Evolutionary conservation across 345 rosid species (phyloP).

Genomic region (Brassica rapa): DNA sequence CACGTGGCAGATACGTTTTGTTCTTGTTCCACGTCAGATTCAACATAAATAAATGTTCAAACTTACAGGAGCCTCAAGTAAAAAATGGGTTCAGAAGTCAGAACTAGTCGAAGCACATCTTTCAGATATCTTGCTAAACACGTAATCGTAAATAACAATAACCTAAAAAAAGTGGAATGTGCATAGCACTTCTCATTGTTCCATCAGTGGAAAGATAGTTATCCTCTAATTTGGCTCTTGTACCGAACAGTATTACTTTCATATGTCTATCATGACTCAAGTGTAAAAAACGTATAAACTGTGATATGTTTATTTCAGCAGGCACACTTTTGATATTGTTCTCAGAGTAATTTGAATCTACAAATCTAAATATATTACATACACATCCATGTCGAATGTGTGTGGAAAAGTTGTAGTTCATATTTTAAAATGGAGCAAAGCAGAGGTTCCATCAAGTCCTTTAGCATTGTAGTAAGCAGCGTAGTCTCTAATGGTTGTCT

Average conservation of each 20-base stretch:
- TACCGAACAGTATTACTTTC: too few species aligned
- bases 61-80: too few species aligned
- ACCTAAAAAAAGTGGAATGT: not conserved
- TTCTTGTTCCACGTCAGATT: slow-evolving; percentile 34
- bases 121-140: not conserved
- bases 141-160: not conserved
- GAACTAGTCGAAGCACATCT: not conserved
- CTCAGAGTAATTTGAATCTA: not conserved
- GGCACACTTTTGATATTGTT: not conserved
- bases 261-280: not conserved
- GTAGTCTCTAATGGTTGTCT: not conserved
- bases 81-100: not conserved
- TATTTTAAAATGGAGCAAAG: not conserved
- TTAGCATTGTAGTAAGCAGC: not conserved
- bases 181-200: not conserved
- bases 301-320: not conserved
- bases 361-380: not conserved
- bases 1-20: slow-evolving; percentile 43
- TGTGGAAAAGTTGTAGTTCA: not conserved
- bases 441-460: not conserved
- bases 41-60: not conserved
- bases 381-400: not conserved
- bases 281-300: slow-evolving; percentile 1
- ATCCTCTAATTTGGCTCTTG: too few species aligned
- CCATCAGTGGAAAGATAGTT: too few species aligned